Base-by-base conservation (phyloP, 2,329 filamentous ascomycete genomes). In the Drechmeria coniospora region DNA sequence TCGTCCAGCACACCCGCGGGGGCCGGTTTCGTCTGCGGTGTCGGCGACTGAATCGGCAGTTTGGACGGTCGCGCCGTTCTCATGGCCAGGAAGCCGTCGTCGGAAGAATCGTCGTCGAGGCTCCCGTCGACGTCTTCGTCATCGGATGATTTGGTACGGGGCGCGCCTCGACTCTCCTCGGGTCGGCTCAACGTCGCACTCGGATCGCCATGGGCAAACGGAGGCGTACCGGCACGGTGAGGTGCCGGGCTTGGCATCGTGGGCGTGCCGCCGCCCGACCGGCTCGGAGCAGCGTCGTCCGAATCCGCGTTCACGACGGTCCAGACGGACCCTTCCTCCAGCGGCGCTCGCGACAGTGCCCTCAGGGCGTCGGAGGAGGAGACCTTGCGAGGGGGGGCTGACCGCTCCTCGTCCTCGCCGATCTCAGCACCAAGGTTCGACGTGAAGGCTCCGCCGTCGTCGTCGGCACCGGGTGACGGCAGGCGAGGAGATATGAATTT, bases 301-400 rank as follows among this genome's bases (percentile, higher is more conserved):
- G 40, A 30, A 13, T 44, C 47, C 5, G 51, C 42, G 29, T 53
- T 58, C 6, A 66, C 59, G 14, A 64, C 53, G 4, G 61, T 64
- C 62, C 62, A 66, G n/a, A 62, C 52, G 4, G 59, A 61, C 8
- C 46, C 51, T 40, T 58, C 63, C 28, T 64, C 64, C n/a, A 62
- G 41, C 5, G 65, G 64, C 15, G 49, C 51, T 36, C 65, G 52
- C 11, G 66, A 66, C 26, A 71, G 44, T 4, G 61, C 60, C 31
- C 65, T 57, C 21, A 71, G 45, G 5, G 59, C 59, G 35, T 71
- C 65, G 1, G 65, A 66, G 8, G 66, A 68, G 4, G 65, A 68
- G 16, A 68, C 59, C 42, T 67, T 65, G 37, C 61, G 65, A 2
- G 65, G 63, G 15, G 56, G 53, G 22, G 53, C 45, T 11, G 47